Percentiles rank a stretch among this genome's conserved stretches.
These are phyloP conservation scores for Plantago lanceolata DNA, from an alignment of 305 asterid species.

Conservation along the genomic window DNA sequence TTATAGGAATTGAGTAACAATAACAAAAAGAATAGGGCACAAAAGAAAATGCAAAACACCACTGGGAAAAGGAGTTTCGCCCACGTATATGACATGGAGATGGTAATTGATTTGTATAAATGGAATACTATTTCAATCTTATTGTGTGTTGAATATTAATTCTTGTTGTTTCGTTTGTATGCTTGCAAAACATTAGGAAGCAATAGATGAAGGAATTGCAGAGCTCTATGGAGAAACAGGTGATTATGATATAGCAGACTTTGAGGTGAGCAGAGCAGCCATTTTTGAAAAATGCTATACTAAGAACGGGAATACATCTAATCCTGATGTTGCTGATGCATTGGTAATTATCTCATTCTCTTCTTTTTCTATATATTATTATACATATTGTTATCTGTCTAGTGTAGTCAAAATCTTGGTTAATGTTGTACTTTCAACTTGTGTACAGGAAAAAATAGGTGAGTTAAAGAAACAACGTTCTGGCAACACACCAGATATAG, in stretches of 20 bases:
- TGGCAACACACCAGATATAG: no score
- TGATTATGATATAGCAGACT: background rate
- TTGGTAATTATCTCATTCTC: background rate
- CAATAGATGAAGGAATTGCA: background rate
- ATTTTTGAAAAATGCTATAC: constrained; percentile 1
- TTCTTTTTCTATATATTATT: background rate
- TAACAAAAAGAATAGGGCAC: background rate
- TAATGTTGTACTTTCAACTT: background rate
- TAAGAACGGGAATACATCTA: background rate
- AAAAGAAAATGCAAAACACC: background rate
- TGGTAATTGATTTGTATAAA: background rate
- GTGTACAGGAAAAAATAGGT: background rate
- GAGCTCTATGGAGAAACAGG: background rate
- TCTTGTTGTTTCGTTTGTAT: no score
- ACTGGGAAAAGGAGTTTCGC: constrained; percentile 15
- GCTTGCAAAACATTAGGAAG: background rate
- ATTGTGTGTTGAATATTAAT: background rate
- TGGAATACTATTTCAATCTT: background rate
- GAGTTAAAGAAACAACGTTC: no score
- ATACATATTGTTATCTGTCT: no score
- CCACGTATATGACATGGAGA: background rate
- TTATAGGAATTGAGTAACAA: background rate
- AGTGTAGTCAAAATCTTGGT: background rate
- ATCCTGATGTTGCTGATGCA: background rate
- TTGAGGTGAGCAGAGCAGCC: background rate